Evolutionary conservation across 163 green algal genomes (phyloP).

Genomic region (Chlorella variabilis): DNA sequence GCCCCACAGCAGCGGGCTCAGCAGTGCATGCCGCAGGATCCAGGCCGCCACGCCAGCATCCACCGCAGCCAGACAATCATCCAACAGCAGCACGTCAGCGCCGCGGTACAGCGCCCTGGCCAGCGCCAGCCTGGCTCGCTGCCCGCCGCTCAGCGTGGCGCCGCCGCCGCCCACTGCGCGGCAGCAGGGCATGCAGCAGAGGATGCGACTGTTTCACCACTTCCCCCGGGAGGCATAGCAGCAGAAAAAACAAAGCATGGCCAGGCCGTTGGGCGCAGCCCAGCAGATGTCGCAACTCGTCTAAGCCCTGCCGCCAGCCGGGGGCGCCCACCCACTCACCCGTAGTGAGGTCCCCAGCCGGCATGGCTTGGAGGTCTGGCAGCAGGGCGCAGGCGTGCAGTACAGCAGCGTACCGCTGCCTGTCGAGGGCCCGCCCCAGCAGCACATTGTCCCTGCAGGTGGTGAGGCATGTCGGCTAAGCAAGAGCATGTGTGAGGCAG

Average conservation of each 20-base stretch:
- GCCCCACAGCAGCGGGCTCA: conserved; percentile 46
- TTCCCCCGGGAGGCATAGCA: no score
- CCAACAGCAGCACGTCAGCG: conserved; percentile 65
- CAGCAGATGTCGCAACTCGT: no score
- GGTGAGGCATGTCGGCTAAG: not conserved
- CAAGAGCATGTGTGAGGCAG: no score
- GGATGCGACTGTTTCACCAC: no score
- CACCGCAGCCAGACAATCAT: conserved; percentile 75
- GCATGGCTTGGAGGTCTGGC: conserved; percentile 63
- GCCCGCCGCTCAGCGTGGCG: conserved; percentile 70
- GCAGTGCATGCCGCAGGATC: conserved; percentile 52
- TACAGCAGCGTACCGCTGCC: conserved; percentile 53
- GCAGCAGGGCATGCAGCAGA: not conserved
- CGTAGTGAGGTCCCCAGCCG: conserved; percentile 52
- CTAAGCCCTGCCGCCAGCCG: no score
- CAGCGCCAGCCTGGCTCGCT: conserved; percentile 68
- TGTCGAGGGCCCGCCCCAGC: conserved; percentile 50
- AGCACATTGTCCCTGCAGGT: conserved; percentile 74
- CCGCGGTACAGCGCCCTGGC: conserved; percentile 76
- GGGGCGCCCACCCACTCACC: not conserved
- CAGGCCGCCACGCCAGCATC: conserved; percentile 57
- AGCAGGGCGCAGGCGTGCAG: conserved; percentile 75
- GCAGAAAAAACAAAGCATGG: not conserved
- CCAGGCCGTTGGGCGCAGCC: not conserved
- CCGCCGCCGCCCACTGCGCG: conserved; percentile 45